Percentiles rank a stretch among this genome's conserved stretches.
These are phyloP conservation scores for Coemansia sp. DNA, from an alignment of 192 early-diverging fungal genomes.

Conservation along the genomic window DNA sequence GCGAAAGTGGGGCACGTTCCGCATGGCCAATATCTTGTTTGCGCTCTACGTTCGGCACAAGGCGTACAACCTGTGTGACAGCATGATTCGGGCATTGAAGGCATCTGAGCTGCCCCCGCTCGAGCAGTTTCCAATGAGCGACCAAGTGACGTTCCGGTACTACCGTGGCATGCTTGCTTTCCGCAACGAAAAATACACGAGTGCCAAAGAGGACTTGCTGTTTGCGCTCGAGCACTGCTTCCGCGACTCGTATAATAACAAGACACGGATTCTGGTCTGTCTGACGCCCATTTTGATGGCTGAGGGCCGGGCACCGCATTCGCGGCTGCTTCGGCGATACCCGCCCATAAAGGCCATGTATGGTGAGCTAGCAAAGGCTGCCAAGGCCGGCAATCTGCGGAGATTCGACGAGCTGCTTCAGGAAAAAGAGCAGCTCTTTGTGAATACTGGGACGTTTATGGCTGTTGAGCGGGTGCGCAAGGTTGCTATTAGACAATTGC, in stretches of 20 bases:
- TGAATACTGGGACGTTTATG: slow-evolving; percentile 72
- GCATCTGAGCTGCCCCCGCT: slow-evolving; percentile 73
- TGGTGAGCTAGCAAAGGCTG: slow-evolving; percentile 62
- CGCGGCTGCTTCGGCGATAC: slow-evolving; percentile 62
- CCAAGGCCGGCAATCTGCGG: slow-evolving; percentile 70
- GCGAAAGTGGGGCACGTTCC: slow-evolving; percentile 93
- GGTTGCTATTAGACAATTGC: slow-evolving; percentile 73
- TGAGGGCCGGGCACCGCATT: slow-evolving; percentile 67
- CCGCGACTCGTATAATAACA: slow-evolving; percentile 39
- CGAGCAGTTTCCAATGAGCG: slow-evolving; percentile 74
- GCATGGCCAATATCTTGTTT: slow-evolving; percentile 82
- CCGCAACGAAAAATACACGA: slow-evolving; percentile 75
- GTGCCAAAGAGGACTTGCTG: slow-evolving; percentile 55
- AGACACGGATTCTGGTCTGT: slow-evolving; percentile 75
- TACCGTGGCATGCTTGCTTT: slow-evolving; percentile 87
- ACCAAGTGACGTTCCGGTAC: slow-evolving; percentile 84
- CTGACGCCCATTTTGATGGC: slow-evolving; percentile 79
- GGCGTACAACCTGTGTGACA: slow-evolving; percentile 76
- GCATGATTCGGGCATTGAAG: slow-evolving; percentile 72
- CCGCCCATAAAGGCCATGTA: slow-evolving; percentile 64
- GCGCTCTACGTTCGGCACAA: slow-evolving; percentile 81
- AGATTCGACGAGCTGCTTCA: slow-evolving; percentile 69
- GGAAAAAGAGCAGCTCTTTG: slow-evolving; percentile 59
- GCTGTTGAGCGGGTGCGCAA: slow-evolving; percentile 75
- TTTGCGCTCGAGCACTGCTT: slow-evolving; percentile 55